Conservation (phyloP, 768 basidiomycete species). For the Dendrothele bispora region DNA sequence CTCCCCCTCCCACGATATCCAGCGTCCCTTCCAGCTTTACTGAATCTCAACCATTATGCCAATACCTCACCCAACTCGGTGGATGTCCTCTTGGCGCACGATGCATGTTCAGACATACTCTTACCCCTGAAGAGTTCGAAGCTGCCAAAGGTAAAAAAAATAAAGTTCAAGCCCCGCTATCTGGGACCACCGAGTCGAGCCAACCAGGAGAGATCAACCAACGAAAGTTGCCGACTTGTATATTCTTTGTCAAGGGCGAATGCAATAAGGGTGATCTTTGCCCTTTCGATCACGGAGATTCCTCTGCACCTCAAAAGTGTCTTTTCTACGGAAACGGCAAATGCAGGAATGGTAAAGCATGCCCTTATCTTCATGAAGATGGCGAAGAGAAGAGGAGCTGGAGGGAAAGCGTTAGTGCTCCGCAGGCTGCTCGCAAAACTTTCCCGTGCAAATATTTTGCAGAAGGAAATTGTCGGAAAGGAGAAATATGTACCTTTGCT, state of each 20-base stretch:
- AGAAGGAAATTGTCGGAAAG: not conserved
- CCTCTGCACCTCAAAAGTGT: too few relatives aligned
- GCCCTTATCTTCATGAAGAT: conserved; percentile 22
- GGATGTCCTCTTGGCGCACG: too few relatives aligned
- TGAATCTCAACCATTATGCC: too few relatives aligned
- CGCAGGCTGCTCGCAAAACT: not conserved
- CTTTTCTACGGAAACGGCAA: too few relatives aligned
- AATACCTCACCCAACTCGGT: too few relatives aligned
- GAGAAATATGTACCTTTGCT: not conserved
- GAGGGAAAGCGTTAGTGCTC: too few relatives aligned
- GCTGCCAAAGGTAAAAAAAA: not conserved
- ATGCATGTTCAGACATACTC: too few relatives aligned
- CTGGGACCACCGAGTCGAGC: not conserved
- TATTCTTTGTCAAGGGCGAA: conserved; percentile 22
- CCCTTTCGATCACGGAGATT: conserved; percentile 5
- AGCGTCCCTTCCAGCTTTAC: too few relatives aligned
- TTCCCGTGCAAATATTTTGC: not conserved
- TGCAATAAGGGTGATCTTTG: conserved; percentile 14
- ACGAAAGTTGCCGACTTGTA: conserved; percentile 15
- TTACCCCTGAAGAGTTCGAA: too few relatives aligned
- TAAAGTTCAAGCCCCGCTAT: not conserved
- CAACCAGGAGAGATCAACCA: not conserved
- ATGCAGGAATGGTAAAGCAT: conserved; percentile 24
- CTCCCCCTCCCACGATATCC: too few relatives aligned
- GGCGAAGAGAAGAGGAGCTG: not conserved